Evolutionary conservation across 108 stramenopile species (phyloP), one percentile per base, ranked within the genome.

Genomic region (Discostella pseudostelligera): DNA sequence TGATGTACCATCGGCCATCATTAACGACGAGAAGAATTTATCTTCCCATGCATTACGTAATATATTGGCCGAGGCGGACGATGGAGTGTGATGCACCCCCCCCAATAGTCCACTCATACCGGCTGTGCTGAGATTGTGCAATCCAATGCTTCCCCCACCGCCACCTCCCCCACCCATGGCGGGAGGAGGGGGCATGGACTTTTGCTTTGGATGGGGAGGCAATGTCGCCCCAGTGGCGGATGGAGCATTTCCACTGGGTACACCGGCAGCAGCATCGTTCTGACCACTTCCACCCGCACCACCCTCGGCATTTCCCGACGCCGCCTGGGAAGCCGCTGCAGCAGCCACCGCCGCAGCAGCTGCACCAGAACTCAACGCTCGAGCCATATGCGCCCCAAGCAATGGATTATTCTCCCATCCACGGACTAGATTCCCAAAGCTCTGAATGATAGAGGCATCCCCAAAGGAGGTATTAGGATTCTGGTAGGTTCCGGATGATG

Each of bases 181-280:
- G n/a, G 12, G 28, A 19, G 25, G 72, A 1, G 80, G 65, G 4
- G 87, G 83, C 22, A 87, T 51, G 14, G 69, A 67, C 62, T 89
- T 93, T 49, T 89, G 88, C 50, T 93, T 93, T 9, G 92, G 92
- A 50, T 93, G 92, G 9, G 92, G 88, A 32, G 88, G 88, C 8
- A 93, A 62, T 4, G 88, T 88, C 4, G 90, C 71, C 47, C 46
- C 12, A 24, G 51, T 32, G 20, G 59, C 76, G 76, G 55, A 56
- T 82, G 75, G 8, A 84, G 58, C 29, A 48, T 56, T 7, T 49
- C 35, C 8, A 59, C 67, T 76, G 21, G 67, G 69, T n/a, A 62
- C 75, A 39, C 74, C 62, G 39, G 50, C 56, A 25, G 62, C 54
- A 32, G 63, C 24, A 35, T 59, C 32, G n/a, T 37, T 60, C 28